These are phyloP conservation scores for Lolium multiflorum DNA, from an alignment of 176 grass and related monocot species.

Conservation along the genomic window DNA sequence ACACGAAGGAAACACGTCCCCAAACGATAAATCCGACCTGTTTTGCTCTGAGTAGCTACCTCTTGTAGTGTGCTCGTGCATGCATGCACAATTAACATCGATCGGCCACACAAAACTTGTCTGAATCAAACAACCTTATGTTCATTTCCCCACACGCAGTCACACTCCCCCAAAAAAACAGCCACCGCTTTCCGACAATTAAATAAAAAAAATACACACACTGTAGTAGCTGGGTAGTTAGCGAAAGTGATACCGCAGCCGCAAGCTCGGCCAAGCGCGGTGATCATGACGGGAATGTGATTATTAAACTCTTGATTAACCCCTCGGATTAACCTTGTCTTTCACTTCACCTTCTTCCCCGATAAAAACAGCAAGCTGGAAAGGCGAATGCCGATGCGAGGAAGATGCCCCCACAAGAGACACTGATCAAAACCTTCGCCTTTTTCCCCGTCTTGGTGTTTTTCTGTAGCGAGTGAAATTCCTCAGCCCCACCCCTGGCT, in stretches of 20 bases:
- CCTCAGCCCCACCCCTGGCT: neutral
- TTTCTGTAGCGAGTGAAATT: slow-evolving; percentile 23
- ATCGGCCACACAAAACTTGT: too few species aligned
- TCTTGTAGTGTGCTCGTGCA: too few species aligned
- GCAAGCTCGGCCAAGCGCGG: neutral
- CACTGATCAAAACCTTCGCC: slow-evolving; percentile 18
- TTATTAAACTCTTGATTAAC: slow-evolving; percentile 14
- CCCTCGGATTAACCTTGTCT: neutral
- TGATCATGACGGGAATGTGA: slow-evolving; percentile 21
- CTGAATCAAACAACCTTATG: too few species aligned
- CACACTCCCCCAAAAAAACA: neutral
- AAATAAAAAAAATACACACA: neutral
- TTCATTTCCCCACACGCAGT: too few species aligned
- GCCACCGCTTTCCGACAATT: neutral
- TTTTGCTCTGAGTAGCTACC: too few species aligned
- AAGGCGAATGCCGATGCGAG: slow-evolving; percentile 35
- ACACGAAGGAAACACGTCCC: too few species aligned
- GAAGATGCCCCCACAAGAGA: slow-evolving; percentile 32
- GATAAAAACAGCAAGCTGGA: slow-evolving; percentile 33
- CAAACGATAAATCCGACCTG: too few species aligned
- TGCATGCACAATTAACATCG: too few species aligned
- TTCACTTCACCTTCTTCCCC: slow-evolving; percentile 3
- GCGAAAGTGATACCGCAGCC: slow-evolving; percentile 40
- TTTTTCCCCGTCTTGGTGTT: neutral
- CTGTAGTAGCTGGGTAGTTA: neutral